Conservation (phyloP, 257 asterid species). For the Solanum dulcamara region DNA sequence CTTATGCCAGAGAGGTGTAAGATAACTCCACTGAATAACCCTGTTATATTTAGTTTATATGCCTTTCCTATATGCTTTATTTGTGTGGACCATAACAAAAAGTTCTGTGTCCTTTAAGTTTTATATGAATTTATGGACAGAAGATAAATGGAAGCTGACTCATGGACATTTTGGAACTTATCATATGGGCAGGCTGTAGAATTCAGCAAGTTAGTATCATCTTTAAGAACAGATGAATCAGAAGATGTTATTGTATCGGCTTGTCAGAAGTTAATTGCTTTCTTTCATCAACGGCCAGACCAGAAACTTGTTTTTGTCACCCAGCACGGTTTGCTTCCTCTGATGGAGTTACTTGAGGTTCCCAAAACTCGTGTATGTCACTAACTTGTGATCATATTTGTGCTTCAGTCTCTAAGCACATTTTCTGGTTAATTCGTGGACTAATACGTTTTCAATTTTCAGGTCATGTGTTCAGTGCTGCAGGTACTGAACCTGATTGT, state of each 20-base stretch:
- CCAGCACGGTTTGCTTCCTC: slow-evolving; percentile 93
- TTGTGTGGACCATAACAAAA: neutral
- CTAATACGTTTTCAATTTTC: slow-evolving; percentile 1
- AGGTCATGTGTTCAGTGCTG: slow-evolving; percentile 87
- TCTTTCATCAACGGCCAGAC: slow-evolving; percentile 84
- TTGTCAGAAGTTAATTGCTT: slow-evolving; percentile 79
- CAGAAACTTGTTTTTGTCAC: slow-evolving; percentile 84
- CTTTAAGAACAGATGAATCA: slow-evolving; percentile 86
- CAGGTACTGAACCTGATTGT: slow-evolving; percentile 87
- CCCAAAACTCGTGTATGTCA: slow-evolving; percentile 72
- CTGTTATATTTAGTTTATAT: neutral
- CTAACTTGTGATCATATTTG: slow-evolving; percentile 4
- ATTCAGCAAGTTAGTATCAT: slow-evolving; percentile 76
- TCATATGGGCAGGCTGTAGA: slow-evolving; percentile 72
- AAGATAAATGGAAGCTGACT: neutral
- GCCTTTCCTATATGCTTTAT: neutral
- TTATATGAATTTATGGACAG: neutral
- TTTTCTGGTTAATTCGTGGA: neutral
- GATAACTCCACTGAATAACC: neutral
- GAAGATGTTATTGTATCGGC: slow-evolving; percentile 83
- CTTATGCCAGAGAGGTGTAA: neutral
- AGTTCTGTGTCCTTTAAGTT: neutral
- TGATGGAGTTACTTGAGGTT: slow-evolving; percentile 89
- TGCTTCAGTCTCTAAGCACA: neutral
- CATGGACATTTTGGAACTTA: neutral